Evolutionary conservation across 176 grass and related monocot genomes (phyloP), one percentile per base, ranked within the genome.

Genomic region (Carex myosuroides): DNA sequence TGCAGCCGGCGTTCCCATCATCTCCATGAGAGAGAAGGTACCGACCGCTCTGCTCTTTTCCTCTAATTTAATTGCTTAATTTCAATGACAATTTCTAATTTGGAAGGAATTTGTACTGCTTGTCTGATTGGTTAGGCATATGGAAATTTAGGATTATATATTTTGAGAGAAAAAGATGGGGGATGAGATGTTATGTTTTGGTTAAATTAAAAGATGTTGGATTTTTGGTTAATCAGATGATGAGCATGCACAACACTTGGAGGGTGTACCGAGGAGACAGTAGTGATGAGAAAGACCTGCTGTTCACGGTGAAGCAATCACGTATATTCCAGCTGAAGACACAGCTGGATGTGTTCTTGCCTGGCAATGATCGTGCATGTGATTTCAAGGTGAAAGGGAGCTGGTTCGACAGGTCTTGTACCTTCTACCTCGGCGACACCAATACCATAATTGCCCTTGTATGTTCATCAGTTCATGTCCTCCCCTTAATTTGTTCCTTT

Each of bases 331-430:
- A 97, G 12, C 20, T 91, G 0, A 94, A 94, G 75, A 94, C 94
- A 1, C 74, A 79, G 73, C 18, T 97, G 21, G 86, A 94, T 10
- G 80, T 97, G 22, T 97, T 94, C 85, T 69, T 97, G 52, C 84
- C 94, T 2, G 76, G 72, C 2, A 97, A 97, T 50, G 46, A 50
- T 50, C 46, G 9, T 85, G 89, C 92, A 0, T 86, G 79, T 4
- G 91, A 97, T 67, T 97, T 94, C 84, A 93, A 90, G 91, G 86
- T 97, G 69, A 94, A 81, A 81, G 94, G 91, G 1, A 97, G 85
- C 84, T 97, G 86, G 61, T 87, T 88, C 5, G 86, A 92, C 24
- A 80, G 86, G 6, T 90, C 91, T 0, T 86, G 82, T 26, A 17
- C 46, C 24, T 87, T 97, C 20, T 92, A 91, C 53, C 78, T 89